Evolutionary conservation across 2,329 filamentous ascomycete species (phyloP).

Genomic region (Zasmidium citrigriseum): DNA sequence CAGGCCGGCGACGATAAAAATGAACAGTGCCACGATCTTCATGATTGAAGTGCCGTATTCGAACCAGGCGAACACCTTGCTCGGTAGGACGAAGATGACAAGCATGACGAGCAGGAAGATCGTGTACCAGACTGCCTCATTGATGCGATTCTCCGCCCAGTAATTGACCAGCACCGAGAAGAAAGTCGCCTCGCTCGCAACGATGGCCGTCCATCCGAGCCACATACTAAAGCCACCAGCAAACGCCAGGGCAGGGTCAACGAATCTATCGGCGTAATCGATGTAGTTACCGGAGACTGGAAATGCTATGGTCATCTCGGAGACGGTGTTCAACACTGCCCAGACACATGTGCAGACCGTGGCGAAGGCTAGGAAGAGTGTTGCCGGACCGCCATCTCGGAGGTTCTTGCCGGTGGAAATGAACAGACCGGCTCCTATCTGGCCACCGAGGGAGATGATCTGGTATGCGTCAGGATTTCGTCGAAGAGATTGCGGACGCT

Average conservation of each 20-base stretch:
- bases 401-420: slow-evolving; percentile 51
- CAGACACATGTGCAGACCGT: slow-evolving; percentile 34
- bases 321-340: slow-evolving; percentile 36
- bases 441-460: slow-evolving; percentile 32
- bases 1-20: slow-evolving; percentile 45
- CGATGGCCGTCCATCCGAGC: slow-evolving; percentile 29
- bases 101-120: slow-evolving; percentile 72
- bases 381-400: slow-evolving; percentile 49
- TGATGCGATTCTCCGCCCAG: slow-evolving; percentile 41
- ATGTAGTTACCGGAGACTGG: slow-evolving; percentile 41
- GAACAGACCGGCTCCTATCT: slow-evolving; percentile 54
- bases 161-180: slow-evolving; percentile 34
- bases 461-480: slow-evolving; percentile 9
- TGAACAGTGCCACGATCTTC: slow-evolving; percentile 36
- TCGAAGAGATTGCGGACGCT: neutral
- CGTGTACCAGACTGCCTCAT: slow-evolving; percentile 75
- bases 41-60: slow-evolving; percentile 23
- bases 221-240: slow-evolving; percentile 40
- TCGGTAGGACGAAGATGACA: slow-evolving; percentile 26
- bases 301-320: slow-evolving; percentile 42
- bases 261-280: slow-evolving; percentile 41
- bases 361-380: slow-evolving; percentile 36
- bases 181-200: slow-evolving; percentile 42
- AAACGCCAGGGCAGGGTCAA: slow-evolving; percentile 42
- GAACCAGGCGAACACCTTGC: slow-evolving; percentile 38